Percentiles rank a stretch among this genome's conserved stretches.
Conservation (phyloP, 768 basidiomycete genomes). For the Macrocybe gigantea region DNA sequence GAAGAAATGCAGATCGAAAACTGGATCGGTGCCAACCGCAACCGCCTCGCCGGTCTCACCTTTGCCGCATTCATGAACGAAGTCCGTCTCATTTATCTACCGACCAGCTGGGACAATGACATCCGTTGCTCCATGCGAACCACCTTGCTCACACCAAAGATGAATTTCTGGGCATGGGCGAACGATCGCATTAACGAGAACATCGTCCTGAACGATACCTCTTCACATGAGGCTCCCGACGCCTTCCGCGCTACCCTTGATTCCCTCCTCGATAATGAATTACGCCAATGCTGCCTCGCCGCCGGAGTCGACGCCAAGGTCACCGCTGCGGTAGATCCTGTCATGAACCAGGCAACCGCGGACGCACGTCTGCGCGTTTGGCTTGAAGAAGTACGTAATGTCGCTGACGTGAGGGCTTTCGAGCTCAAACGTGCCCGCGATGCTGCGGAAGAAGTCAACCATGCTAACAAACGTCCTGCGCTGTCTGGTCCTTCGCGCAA, state of each 20-base stretch:
- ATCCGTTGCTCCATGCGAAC: neutral
- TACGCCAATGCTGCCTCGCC: too few species aligned
- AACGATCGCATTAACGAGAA: conserved; percentile 9
- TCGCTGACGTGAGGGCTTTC: neutral
- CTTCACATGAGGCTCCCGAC: too few species aligned
- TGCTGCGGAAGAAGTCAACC: neutral
- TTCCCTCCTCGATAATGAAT: too few species aligned
- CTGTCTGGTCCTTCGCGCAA: conserved; percentile 7
- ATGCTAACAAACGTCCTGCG: neutral
- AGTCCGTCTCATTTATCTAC: conserved; percentile 7
- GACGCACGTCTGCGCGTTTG: conserved; percentile 6
- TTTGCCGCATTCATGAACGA: conserved; percentile 1
- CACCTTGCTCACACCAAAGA: neutral
- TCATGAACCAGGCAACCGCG: conserved; percentile 14
- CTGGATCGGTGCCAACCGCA: neutral
- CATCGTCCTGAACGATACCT: neutral
- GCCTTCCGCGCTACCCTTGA: too few species aligned
- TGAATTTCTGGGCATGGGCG: conserved; percentile 12
- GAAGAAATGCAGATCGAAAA: neutral
- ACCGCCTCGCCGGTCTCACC: neutral
- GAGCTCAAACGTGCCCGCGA: neutral
- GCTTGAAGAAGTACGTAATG: conserved; percentile 1
- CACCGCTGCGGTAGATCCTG: neutral
- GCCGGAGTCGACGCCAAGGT: too few species aligned
- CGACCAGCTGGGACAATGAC: conserved; percentile 11